Conservation (phyloP, 2,329 filamentous ascomycete species). For the Leptographium lundbergii region DNA sequence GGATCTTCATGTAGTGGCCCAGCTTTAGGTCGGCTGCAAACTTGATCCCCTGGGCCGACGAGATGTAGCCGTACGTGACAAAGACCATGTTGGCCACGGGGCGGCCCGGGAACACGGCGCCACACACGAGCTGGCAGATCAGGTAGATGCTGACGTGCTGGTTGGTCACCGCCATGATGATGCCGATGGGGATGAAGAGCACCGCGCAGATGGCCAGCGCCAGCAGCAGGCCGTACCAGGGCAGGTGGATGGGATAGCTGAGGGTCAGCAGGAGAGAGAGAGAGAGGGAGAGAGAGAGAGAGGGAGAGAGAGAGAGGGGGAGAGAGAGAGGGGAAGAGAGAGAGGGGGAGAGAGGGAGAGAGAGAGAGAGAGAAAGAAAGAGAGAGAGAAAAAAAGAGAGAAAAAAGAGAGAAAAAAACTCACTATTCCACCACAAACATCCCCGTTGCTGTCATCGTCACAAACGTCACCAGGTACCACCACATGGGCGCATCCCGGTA, state of each 20-base stretch:
- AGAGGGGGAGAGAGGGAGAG: no score
- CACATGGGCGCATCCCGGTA: conserved; percentile 71
- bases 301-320: no score
- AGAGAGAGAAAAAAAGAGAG: no score
- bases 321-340: no score
- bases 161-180: conserved; percentile 88
- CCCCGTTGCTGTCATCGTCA: conserved; percentile 63
- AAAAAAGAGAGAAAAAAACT: no score
- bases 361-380: no score
- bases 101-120: conserved; percentile 67
- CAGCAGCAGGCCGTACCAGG: conserved; percentile 75
- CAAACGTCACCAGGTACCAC: conserved; percentile 69
- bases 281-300: no score
- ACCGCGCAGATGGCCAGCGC: conserved; percentile 65
- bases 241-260: conserved; percentile 67
- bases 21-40: conserved; percentile 81
- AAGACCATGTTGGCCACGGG: conserved; percentile 92
- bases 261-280: conserved; percentile 10
- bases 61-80: conserved; percentile 83
- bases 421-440: conserved; percentile 80
- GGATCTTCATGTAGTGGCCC: conserved; percentile 81
- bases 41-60: conserved; percentile 77
- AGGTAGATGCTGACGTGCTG: conserved; percentile 79
- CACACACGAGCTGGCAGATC: conserved; percentile 76
- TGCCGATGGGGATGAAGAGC: conserved; percentile 82